Evolutionary conservation across 2,329 filamentous ascomycete species (phyloP), one percentile per base, ranked within the genome.

Genomic region (Pestalotiopsis sp.): DNA sequence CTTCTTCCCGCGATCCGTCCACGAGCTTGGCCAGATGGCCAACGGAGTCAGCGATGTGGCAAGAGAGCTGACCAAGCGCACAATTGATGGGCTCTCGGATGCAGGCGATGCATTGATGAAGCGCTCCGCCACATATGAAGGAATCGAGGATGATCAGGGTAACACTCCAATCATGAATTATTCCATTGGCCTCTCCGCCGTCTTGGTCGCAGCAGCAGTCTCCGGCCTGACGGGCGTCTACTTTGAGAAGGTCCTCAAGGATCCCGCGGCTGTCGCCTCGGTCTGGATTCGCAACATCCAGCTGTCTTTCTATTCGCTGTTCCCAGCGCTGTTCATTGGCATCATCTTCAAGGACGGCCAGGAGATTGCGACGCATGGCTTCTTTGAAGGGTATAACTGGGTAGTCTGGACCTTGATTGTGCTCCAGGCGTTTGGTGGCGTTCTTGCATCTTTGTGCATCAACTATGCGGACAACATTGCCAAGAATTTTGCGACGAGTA

Each of bases 271-370:
- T 2, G 87, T 90, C 62, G 91, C 91, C 5, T 95, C 93, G 0
- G 86, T 98, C 14, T 99, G 96, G 96, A 91, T 96, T 58, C 91
- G 96, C 70, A 99, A 98, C 78, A 92, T 98, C 61, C 96, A 99
- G 79, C 84, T 99, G 27, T 95, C 94, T 0, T 93, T 98, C 77
- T 99, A 97, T 82, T 97, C 95, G 1, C 85, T 98, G 1, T 95
- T 98, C 74, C 94, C 95, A 0, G 93, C 95, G 0, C 85, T 98
- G 0, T 90, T 98, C 68, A 86, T 97, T 65, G 96, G 95, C 1
- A 91, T 98, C 5, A 82, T 97, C 2, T 93, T 93, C 81, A 93
- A 94, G 71, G 96, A 99, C 73, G 96, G 95, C 31, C 89, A 91
- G 70, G 91, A 92, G 55, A 94, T 99, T 71, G 87, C 91, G 31